phyloP scores from a whole-genome alignment of 306 rosid species.

The Cicer cuneatum region DNA sequence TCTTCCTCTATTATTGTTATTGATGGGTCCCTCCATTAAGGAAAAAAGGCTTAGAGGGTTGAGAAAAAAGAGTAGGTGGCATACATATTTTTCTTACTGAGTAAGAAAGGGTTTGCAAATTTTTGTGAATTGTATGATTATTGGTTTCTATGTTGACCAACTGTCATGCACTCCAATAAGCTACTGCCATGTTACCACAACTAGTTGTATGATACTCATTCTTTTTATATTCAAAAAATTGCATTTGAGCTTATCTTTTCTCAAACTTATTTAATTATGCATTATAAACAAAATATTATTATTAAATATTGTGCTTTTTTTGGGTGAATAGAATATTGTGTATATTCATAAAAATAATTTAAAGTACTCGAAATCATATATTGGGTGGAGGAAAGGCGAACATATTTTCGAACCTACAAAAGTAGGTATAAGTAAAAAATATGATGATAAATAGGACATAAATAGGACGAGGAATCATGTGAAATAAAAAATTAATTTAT shows the following conservation, averaged over 20 bases:
- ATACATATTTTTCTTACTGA: constrained; percentile 52
- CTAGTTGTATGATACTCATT: background rate
- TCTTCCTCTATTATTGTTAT: constrained; percentile 18
- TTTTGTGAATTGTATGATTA: constrained; percentile 9
- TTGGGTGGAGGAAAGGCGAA: constrained; percentile 5
- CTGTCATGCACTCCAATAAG: constrained; percentile 39
- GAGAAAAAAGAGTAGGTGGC: constrained; percentile 43
- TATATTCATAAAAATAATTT: constrained; percentile 21
- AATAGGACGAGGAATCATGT: background rate
- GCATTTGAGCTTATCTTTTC: background rate
- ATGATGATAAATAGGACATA: background rate
- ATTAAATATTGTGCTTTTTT: background rate
- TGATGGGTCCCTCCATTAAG: constrained; percentile 24
- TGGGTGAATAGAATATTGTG: too few species aligned
- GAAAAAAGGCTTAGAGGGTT: constrained; percentile 3
- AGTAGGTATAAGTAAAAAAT: background rate
- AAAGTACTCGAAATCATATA: background rate
- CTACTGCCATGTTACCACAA: constrained; percentile 23
- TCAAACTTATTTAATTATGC: background rate
- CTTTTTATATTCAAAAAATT: background rate
- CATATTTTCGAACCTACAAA: constrained; percentile 5
- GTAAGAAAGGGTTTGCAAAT: constrained; percentile 49
- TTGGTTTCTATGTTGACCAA: constrained; percentile 35
- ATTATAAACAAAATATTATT: background rate
- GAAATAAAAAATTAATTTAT: too few species aligned